A percentile compares a stretch with the other conserved stretches of the same genome.
These are phyloP conservation scores for Dactylonectria macrodidyma DNA, from an alignment of 2,329 filamentous ascomycete species.

Conservation along the genomic window DNA sequence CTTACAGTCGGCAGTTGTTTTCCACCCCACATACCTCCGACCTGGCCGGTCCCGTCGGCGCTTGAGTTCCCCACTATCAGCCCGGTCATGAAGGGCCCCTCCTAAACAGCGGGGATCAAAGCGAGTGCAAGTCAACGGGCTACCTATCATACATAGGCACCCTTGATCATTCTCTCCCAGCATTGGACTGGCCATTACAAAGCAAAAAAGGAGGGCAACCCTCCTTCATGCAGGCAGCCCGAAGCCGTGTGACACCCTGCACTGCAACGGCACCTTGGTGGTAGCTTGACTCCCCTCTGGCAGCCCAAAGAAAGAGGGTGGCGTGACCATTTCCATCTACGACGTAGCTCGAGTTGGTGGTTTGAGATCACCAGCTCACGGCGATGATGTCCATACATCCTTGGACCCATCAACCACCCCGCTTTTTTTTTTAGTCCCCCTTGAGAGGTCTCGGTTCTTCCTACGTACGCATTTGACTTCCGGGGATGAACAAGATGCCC, in stretches of 20 bases:
- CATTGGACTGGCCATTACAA: constrained; percentile 2
- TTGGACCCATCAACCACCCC: constrained; percentile 4
- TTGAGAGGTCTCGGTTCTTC: not conserved
- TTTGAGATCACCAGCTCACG: not conserved
- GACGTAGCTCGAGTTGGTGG: not conserved
- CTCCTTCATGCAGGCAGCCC: constrained; percentile 5
- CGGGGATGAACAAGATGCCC: not conserved
- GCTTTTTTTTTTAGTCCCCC: not conserved
- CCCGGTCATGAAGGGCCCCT: constrained; percentile 26
- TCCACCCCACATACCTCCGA: constrained; percentile 23
- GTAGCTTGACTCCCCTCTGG: not conserved
- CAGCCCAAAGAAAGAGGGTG: not conserved
- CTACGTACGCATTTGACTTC: not conserved
- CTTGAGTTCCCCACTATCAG: constrained; percentile 18
- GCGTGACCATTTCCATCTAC: not conserved
- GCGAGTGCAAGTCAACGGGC: too few relatives aligned
- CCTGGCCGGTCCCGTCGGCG: constrained; percentile 36
- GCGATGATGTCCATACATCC: constrained; percentile 2
- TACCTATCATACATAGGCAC: not conserved
- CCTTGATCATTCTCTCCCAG: not conserved
- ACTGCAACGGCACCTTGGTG: not conserved
- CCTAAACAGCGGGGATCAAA: not conserved
- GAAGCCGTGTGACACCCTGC: constrained; percentile 4
- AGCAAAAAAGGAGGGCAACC: not conserved
- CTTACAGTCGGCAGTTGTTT: not conserved